A percentile compares a stretch with the other conserved stretches of the same genome.
Evolutionary conservation across 73 alveolate genomes (phyloP).

Genomic region (Paraurostyla sp.): DNA sequence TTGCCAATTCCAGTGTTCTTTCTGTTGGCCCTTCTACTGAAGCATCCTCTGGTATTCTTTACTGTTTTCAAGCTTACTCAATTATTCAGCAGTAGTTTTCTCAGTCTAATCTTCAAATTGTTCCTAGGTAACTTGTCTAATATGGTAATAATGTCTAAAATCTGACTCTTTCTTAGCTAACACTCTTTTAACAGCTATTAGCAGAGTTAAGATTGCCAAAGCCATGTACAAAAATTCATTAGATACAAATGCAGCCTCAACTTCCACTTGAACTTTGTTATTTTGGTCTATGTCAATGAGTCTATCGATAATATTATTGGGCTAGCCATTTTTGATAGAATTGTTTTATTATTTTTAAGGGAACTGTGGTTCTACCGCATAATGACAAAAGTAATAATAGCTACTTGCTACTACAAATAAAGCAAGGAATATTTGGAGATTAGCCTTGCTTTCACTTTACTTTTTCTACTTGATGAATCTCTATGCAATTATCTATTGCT

Average conservation of each 20-base stretch:
- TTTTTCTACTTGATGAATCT: not conserved
- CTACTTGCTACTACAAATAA: not conserved
- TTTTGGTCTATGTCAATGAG: not conserved
- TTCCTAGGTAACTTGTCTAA: not conserved
- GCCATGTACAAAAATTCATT: not conserved
- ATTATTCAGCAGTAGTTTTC: not conserved
- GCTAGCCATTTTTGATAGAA: too few relatives aligned
- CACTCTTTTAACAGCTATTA: slow-evolving; percentile 13
- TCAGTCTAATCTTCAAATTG: not conserved
- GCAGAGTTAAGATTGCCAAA: not conserved
- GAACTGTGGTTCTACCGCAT: too few relatives aligned
- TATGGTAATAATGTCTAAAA: not conserved
- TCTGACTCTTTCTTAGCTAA: not conserved
- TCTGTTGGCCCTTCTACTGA: not conserved
- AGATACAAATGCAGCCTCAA: not conserved
- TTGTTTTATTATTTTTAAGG: too few relatives aligned
- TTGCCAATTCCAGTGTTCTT: not conserved
- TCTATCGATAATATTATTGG: too few relatives aligned
- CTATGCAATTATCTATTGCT: not conserved
- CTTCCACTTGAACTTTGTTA: not conserved
- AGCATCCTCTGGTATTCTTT: not conserved
- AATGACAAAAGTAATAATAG: too few relatives aligned
- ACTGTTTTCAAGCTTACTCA: not conserved
- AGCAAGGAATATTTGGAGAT: not conserved
- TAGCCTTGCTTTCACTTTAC: not conserved